Conservation (phyloP, 2,329 filamentous ascomycete species). For the Onygenales sp. region DNA sequence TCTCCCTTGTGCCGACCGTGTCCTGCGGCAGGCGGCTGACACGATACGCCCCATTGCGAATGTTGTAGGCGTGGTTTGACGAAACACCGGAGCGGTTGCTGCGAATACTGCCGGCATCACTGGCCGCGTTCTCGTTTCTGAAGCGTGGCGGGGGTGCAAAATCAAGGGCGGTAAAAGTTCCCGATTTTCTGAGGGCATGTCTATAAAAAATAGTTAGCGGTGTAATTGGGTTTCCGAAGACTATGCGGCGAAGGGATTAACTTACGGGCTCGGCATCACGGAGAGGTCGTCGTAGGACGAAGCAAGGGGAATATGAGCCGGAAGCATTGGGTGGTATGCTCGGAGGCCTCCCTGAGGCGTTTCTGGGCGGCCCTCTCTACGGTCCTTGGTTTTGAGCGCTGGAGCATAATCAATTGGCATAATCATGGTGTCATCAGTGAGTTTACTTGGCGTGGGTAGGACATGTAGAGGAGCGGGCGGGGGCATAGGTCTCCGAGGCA, state of each 20-base stretch:
- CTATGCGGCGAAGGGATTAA: constrained; percentile 20
- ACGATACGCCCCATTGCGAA: constrained; percentile 75
- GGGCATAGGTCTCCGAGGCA: constrained; percentile 52
- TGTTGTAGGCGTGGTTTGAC: constrained; percentile 55
- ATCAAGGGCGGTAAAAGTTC: constrained; percentile 39
- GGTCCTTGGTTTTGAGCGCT: constrained; percentile 56
- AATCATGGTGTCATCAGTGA: constrained; percentile 73
- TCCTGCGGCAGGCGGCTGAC: constrained; percentile 76
- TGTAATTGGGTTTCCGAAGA: not conserved
- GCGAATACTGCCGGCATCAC: constrained; percentile 42
- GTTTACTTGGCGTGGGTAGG: constrained; percentile 74
- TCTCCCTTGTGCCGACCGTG: constrained; percentile 65
- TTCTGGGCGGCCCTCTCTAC: constrained; percentile 57
- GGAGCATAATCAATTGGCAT: constrained; percentile 80
- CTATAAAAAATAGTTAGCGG: constrained; percentile 16
- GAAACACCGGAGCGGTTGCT: constrained; percentile 75
- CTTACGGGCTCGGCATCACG: constrained; percentile 83
- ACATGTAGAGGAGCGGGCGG: constrained; percentile 66
- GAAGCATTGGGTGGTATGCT: constrained; percentile 65
- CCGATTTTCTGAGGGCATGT: constrained; percentile 40
- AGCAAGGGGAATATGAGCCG: constrained; percentile 66
- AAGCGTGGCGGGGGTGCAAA: constrained; percentile 42
- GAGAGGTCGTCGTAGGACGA: constrained; percentile 81
- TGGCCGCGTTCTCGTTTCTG: constrained; percentile 31
- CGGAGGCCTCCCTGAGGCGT: constrained; percentile 49